These are phyloP conservation scores for Cutaneotrichosporon sp. DNA, from an alignment of 1,284 basidiomycete species.

Conservation along the genomic window DNA sequence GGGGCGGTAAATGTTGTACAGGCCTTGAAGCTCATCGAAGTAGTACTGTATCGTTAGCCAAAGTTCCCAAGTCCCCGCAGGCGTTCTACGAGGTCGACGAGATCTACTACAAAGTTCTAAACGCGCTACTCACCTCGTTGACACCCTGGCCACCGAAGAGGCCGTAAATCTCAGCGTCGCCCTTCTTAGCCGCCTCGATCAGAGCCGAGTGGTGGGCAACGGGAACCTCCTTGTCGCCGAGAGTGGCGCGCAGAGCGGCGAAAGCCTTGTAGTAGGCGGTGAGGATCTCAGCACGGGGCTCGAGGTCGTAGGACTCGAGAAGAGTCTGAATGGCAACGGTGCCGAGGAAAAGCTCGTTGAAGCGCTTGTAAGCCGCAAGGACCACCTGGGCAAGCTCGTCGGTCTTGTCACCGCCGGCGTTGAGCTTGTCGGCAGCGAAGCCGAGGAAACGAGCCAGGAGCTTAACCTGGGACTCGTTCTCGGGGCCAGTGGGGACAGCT, in stretches of 20 bases:
- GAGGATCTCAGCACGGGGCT: conserved; percentile 70
- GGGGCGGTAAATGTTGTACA: conserved; percentile 86
- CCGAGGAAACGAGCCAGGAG: conserved; percentile 73
- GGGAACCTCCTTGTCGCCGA: conserved; percentile 57
- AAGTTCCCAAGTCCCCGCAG: no score
- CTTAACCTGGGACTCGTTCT: conserved; percentile 62
- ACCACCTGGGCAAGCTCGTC: conserved; percentile 64
- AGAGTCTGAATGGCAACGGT: conserved; percentile 67
- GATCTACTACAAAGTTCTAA: no score
- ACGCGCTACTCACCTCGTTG: conserved; percentile 63
- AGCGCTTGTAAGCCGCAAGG: conserved; percentile 66
- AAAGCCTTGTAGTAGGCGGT: conserved; percentile 75
- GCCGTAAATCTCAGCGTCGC: conserved; percentile 78
- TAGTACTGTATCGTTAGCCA: conserved; percentile 58
- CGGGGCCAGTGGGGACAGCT: conserved; percentile 23
- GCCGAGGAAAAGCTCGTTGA: conserved; percentile 70
- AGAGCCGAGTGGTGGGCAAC: conserved; percentile 67
- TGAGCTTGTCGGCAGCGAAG: conserved; percentile 62
- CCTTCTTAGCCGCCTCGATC: conserved; percentile 62
- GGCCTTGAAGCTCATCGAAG: conserved; percentile 87
- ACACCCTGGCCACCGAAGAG: conserved; percentile 98
- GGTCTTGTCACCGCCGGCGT: conserved; percentile 54
- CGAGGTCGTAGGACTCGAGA: conserved; percentile 67
- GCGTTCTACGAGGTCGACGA: no score
- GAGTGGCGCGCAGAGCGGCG: conserved; percentile 62